Evolutionary conservation across 2,329 filamentous ascomycete genomes (phyloP).

Genomic region (Magnaporthiopsis incrustans): DNA sequence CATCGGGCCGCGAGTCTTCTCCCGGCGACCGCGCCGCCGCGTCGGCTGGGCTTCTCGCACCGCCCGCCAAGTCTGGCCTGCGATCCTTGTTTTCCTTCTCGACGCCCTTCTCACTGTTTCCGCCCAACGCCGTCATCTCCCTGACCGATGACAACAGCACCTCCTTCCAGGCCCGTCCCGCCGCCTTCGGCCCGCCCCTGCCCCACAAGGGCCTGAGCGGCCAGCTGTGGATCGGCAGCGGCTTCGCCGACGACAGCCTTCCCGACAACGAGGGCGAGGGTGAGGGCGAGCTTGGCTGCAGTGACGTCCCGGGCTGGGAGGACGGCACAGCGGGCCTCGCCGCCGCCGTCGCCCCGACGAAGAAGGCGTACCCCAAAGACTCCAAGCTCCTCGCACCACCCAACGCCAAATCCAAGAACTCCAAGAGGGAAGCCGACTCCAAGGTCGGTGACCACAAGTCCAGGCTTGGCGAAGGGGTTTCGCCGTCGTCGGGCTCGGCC

Average conservation of each 20-base stretch:
- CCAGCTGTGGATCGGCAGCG: conserved; percentile 86
- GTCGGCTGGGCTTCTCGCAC: not conserved
- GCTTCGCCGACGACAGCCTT: conserved; percentile 74
- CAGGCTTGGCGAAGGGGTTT: not conserved
- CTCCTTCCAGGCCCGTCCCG: conserved; percentile 87
- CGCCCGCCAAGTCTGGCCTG: conserved; percentile 29
- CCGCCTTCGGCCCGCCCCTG: conserved; percentile 80
- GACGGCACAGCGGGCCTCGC: conserved; percentile 37
- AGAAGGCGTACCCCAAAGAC: conserved; percentile 12
- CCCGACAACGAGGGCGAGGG: conserved; percentile 65
- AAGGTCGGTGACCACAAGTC: conserved; percentile 21
- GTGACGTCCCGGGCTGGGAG: conserved; percentile 85
- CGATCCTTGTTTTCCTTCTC: conserved; percentile 61
- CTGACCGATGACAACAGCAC: conserved; percentile 97
- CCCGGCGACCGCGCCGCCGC: not conserved
- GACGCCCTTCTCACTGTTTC: conserved; percentile 79
- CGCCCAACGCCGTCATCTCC: conserved; percentile 90
- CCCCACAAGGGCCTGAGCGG: conserved; percentile 73
- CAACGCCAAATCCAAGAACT: conserved; percentile 22
- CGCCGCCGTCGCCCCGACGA: conserved; percentile 22
- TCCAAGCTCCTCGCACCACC: not conserved
- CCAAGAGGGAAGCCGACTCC: conserved; percentile 26
- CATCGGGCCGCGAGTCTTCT: conserved; percentile 19
- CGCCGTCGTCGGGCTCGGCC: not conserved
- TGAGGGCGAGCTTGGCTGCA: conserved; percentile 87